Conservation (phyloP, 2,329 filamentous ascomycete genomes). For the Penicillium janthinellum region DNA sequence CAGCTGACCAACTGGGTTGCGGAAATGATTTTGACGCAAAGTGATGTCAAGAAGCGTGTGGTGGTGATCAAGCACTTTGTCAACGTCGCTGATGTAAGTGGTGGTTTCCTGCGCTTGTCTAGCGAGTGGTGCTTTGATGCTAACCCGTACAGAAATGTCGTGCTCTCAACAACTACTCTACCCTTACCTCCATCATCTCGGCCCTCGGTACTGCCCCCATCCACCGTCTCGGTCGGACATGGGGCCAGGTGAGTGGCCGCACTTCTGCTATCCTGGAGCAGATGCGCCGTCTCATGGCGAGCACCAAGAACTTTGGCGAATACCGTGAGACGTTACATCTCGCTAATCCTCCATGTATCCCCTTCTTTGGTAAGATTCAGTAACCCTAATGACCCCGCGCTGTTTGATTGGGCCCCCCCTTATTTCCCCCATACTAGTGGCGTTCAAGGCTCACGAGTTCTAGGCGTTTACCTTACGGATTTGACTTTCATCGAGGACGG, state of each 20-base stretch:
- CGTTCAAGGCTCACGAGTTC: conserved; percentile 12
- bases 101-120: not conserved
- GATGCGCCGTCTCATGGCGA: conserved; percentile 94
- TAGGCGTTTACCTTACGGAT: conserved; percentile 94
- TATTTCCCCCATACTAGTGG: not conserved
- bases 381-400: not conserved
- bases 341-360: conserved; percentile 94
- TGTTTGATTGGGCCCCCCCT: not conserved
- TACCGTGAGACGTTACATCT: conserved; percentile 91
- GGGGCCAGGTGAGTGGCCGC: conserved; percentile 87
- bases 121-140: not conserved
- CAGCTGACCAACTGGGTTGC: conserved; percentile 99
- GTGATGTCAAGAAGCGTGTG: conserved; percentile 92
- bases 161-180: conserved; percentile 91
- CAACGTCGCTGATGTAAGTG: conserved; percentile 80
- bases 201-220: conserved; percentile 93
- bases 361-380: conserved; percentile 78
- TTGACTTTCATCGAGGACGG: conserved; percentile 98
- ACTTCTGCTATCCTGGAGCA: conserved; percentile 78
- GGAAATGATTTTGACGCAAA: conserved; percentile 95
- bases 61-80: conserved; percentile 99
- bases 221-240: conserved; percentile 87
- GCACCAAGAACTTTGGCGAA: conserved; percentile 96
- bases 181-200: conserved; percentile 95
- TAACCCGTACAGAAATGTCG: conserved; percentile 76